Conservation (phyloP, 1,284 basidiomycete species). For the Inonotus obliquus region DNA sequence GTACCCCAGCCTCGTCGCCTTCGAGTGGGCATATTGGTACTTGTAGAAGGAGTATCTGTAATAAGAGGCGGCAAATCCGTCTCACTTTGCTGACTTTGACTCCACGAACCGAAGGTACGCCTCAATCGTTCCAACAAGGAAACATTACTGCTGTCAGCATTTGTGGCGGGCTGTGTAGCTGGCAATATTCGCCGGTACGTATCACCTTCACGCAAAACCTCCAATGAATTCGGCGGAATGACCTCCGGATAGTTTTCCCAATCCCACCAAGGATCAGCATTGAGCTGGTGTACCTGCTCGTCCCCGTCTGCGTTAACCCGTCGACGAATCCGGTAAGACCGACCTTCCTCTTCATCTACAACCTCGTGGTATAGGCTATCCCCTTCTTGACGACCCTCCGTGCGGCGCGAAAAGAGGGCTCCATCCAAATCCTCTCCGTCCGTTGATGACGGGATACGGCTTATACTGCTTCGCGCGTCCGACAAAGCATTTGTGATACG, state of each 20-base stretch:
- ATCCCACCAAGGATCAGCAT: constrained; percentile 29
- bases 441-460: not conserved
- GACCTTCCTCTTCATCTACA: constrained; percentile 7
- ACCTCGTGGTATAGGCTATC: not conserved
- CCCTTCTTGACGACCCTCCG: not conserved
- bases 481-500: constrained; percentile 1
- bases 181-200: not conserved
- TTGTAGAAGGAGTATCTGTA: not conserved
- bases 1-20: constrained; percentile 50
- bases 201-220: not conserved
- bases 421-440: not conserved
- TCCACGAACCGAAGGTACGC: not conserved
- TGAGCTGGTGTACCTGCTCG: constrained; percentile 38
- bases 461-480: not conserved
- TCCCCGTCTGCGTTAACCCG: constrained; percentile 38
- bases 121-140: not conserved
- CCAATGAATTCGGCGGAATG: not conserved
- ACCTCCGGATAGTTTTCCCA: constrained; percentile 29
- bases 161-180: not conserved
- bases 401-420: not conserved
- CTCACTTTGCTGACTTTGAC: not conserved
- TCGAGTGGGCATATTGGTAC: constrained; percentile 7
- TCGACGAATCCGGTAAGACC: constrained; percentile 37
- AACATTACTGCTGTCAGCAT: not conserved
- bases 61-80: not conserved